Evolutionary conservation across 192 early-diverging fungal species (phyloP).

Genomic region (Coemansia brasiliensis): DNA sequence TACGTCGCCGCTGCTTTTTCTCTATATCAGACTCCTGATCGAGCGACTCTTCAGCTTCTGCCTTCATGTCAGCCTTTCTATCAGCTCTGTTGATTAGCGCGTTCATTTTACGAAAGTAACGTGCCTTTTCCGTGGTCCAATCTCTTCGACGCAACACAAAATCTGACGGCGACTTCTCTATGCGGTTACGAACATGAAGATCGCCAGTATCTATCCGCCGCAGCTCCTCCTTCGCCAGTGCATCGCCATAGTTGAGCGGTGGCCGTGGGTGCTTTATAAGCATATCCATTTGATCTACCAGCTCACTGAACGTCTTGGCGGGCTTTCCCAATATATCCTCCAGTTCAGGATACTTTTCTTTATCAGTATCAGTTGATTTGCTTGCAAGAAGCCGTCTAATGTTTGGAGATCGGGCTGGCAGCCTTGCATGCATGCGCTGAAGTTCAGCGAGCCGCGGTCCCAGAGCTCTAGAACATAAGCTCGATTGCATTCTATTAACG

Average conservation of each 20-base stretch:
- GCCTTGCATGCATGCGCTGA: not conserved
- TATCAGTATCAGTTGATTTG: not conserved
- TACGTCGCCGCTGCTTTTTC: slow-evolving; percentile 36
- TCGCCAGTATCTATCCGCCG: slow-evolving; percentile 28
- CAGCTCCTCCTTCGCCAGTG: slow-evolving; percentile 52
- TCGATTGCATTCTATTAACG: slow-evolving; percentile 28
- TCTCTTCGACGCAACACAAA: slow-evolving; percentile 14
- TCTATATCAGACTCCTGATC: slow-evolving; percentile 31
- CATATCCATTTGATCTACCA: slow-evolving; percentile 42
- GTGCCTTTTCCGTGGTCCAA: not conserved
- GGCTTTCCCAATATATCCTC: slow-evolving; percentile 37
- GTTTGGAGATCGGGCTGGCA: not conserved
- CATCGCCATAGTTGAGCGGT: slow-evolving; percentile 53
- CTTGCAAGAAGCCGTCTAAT: slow-evolving; percentile 1
- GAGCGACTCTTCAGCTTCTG: slow-evolving; percentile 19
- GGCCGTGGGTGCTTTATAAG: slow-evolving; percentile 50
- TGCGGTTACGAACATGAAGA: slow-evolving; percentile 5
- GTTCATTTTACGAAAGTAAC: too few species aligned
- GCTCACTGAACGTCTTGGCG: slow-evolving; percentile 30
- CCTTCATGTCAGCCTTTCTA: not conserved
- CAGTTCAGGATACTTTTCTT: slow-evolving; percentile 21
- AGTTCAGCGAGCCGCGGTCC: not conserved
- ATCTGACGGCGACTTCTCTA: slow-evolving; percentile 1
- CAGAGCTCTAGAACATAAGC: slow-evolving; percentile 23
- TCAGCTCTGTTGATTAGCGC: not conserved